phyloP scores from a whole-genome alignment of 2,329 filamentous ascomycete genomes.

The Pyricularia grisea region DNA sequence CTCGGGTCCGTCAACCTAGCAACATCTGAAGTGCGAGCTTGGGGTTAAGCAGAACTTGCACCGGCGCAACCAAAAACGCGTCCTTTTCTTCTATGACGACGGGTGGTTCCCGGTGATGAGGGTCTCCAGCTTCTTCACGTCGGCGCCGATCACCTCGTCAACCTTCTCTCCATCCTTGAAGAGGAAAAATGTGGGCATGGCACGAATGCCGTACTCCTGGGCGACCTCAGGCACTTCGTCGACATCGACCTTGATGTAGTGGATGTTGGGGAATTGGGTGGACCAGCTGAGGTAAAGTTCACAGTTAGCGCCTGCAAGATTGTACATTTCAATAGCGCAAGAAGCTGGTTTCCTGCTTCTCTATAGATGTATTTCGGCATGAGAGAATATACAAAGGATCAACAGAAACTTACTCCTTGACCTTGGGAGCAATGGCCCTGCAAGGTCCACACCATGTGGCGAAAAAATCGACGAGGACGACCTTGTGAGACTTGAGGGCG shows the following conservation, averaged over 20 bases:
- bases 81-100: neutral
- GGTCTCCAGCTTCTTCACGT: conserved; percentile 55
- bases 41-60: neutral
- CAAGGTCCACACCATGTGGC: conserved; percentile 92
- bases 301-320: neutral
- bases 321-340: neutral
- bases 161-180: conserved; percentile 73
- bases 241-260: conserved; percentile 88
- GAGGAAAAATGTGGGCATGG: conserved; percentile 86
- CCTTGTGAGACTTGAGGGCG: conserved; percentile 24
- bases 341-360: neutral
- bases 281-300: conserved; percentile 39
- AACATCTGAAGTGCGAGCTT: neutral
- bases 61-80: neutral
- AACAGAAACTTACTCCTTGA: conserved; percentile 48
- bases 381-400: neutral
- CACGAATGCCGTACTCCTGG: conserved; percentile 68
- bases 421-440: conserved; percentile 75
- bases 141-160: conserved; percentile 69
- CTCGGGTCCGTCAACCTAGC: neutral
- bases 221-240: conserved; percentile 70
- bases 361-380: too few relatives aligned
- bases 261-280: conserved; percentile 35
- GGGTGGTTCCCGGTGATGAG: conserved; percentile 21
- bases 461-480: conserved; percentile 78